A percentile compares a stretch with the other conserved stretches of the same genome.
Evolutionary conservation across 768 basidiomycete genomes (phyloP).

Genomic region (Dendrothele bispora): DNA sequence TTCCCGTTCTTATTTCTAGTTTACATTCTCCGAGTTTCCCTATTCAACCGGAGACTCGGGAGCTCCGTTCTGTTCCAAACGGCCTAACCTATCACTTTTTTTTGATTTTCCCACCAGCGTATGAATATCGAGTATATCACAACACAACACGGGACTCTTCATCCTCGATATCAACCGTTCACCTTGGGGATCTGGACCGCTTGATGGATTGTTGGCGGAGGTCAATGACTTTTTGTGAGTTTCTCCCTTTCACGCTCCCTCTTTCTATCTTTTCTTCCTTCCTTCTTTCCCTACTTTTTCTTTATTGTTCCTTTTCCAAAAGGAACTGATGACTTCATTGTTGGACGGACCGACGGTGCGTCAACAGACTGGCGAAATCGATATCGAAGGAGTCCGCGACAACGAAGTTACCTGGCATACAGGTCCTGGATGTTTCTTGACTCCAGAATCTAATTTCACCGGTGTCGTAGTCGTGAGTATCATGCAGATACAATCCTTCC

Average conservation of each 20-base stretch:
- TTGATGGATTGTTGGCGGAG: too few relatives aligned
- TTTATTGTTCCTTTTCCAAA: too few relatives aligned
- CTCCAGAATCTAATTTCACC: not conserved
- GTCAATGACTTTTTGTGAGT: constrained; percentile 34
- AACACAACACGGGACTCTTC: constrained; percentile 78
- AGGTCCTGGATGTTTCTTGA: constrained; percentile 40
- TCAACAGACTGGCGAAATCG: constrained; percentile 71
- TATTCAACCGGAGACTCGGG: too few relatives aligned
- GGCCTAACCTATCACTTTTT: too few relatives aligned
- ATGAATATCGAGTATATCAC: constrained; percentile 64
- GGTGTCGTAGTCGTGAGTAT: not conserved
- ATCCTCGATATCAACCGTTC: constrained; percentile 82
- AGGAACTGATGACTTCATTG: too few relatives aligned
- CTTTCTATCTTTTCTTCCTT: constrained; percentile 38
- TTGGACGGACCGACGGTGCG: too few relatives aligned
- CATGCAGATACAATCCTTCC: constrained; percentile 64
- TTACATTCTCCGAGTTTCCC: too few relatives aligned
- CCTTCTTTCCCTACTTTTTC: too few relatives aligned
- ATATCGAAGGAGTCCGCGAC: constrained; percentile 85
- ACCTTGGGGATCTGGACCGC: constrained; percentile 92
- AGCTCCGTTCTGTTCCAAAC: too few relatives aligned
- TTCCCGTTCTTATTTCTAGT: too few relatives aligned
- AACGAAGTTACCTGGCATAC: constrained; percentile 86
- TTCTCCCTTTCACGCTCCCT: not conserved
- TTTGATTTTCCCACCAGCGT: too few relatives aligned